A percentile compares a stretch with the other conserved stretches of the same genome.
Evolutionary conservation across 208 protist species (phyloP).

Genomic region (Phytomonas sp.): DNA sequence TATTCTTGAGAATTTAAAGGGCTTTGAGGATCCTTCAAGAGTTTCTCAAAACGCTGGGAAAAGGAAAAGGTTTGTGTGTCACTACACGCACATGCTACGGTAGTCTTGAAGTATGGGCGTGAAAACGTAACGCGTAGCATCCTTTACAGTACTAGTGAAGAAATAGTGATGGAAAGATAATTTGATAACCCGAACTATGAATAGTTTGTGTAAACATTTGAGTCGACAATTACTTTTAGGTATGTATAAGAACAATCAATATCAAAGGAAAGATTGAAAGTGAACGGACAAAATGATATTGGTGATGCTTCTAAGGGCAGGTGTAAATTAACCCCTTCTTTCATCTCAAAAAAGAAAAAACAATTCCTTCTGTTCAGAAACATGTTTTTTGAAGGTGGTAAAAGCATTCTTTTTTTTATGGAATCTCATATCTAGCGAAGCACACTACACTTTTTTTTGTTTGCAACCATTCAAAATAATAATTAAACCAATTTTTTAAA

Average conservation of each 20-base stretch:
- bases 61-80: background rate
- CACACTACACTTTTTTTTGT: constrained; percentile 4
- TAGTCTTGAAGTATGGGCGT: background rate
- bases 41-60: background rate
- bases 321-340: background rate
- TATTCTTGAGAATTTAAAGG: background rate
- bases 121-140: background rate
- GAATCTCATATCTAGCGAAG: background rate
- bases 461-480: background rate
- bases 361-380: constrained; percentile 2
- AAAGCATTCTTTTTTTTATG: background rate
- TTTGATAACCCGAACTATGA: background rate
- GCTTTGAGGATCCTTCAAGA: constrained; percentile 2
- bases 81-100: background rate
- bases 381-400: background rate
- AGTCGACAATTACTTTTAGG: background rate
- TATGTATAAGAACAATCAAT: background rate
- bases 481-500: background rate
- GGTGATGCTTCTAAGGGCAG: background rate
- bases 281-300: constrained; percentile 6
- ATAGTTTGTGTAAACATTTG: background rate
- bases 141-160: background rate
- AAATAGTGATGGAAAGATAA: background rate
- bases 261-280: constrained; percentile 11
- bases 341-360: constrained; percentile 5